phyloP scores from a whole-genome alignment of 2,329 filamentous ascomycete species.

The Diaporthe destruens region DNA sequence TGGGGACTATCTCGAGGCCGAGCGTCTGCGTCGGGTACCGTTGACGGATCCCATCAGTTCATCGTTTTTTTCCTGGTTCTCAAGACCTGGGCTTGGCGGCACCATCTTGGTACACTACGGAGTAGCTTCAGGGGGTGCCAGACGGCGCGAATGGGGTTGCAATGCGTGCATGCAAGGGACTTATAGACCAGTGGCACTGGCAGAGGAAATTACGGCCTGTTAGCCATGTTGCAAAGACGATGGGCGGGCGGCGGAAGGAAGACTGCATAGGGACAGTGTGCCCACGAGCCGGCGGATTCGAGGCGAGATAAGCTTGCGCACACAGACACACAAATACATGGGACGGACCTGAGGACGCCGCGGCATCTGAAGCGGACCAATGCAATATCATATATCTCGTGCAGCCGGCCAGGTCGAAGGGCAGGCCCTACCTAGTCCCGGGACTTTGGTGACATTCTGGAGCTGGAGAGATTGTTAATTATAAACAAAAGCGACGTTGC shows the following conservation, averaged over 20 bases:
- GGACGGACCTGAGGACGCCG: constrained; percentile 28
- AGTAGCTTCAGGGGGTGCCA: neutral
- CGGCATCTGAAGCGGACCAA: constrained; percentile 13
- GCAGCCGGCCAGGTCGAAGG: neutral
- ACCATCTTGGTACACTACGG: too few species aligned
- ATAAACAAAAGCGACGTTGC: constrained; percentile 25
- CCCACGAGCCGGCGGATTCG: constrained; percentile 16
- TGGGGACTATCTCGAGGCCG: neutral
- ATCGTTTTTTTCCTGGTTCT: constrained; percentile 13
- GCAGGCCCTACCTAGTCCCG: constrained; percentile 12
- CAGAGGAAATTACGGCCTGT: constrained; percentile 23
- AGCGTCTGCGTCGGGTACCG: neutral
- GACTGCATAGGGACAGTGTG: neutral
- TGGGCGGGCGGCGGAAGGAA: neutral
- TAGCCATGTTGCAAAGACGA: neutral
- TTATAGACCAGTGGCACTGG: neutral
- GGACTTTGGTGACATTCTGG: too few species aligned
- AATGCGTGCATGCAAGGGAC: constrained; percentile 5
- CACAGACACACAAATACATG: neutral
- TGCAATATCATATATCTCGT: neutral
- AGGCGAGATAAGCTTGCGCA: constrained; percentile 18
- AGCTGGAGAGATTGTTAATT: constrained; percentile 20
- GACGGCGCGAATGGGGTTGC: constrained; percentile 20
- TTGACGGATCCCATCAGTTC: neutral
- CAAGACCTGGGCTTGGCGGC: neutral